Conservation (phyloP, 345 rosid species). For the Arabidopsis suecica region DNA sequence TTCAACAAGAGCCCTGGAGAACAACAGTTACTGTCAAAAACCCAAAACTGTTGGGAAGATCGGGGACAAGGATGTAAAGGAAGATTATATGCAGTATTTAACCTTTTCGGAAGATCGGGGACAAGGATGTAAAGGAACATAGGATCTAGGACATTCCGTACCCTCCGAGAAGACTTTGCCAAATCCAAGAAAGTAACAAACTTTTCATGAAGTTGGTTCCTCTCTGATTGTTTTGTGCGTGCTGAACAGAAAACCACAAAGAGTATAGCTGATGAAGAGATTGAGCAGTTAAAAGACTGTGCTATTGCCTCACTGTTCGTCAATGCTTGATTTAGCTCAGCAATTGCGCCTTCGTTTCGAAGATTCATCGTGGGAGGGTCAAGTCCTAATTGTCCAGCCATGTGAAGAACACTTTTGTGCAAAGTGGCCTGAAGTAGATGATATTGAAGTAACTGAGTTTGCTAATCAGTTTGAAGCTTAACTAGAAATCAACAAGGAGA, state of each 20-base stretch:
- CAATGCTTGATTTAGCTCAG: slow-evolving; percentile 83
- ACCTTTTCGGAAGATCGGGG: slow-evolving; percentile 98
- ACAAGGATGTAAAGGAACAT: slow-evolving; percentile 70
- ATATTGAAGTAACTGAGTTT: slow-evolving; percentile 22
- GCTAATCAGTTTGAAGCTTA: neutral
- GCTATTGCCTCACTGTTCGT: slow-evolving; percentile 94
- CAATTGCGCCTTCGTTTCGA: slow-evolving; percentile 60
- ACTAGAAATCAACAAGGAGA: neutral
- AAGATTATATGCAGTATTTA: neutral
- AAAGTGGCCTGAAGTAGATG: slow-evolving; percentile 71
- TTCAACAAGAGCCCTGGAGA: slow-evolving; percentile 85
- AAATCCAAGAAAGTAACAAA: slow-evolving; percentile 55
- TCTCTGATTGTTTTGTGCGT: slow-evolving; percentile 58
- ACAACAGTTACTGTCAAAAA: slow-evolving; percentile 21
- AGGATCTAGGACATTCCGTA: slow-evolving; percentile 53
- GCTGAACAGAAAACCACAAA: slow-evolving; percentile 76
- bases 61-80: neutral
- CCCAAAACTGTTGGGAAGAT: slow-evolving; percentile 2
- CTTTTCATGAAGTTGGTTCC: slow-evolving; percentile 65
- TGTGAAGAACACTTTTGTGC: slow-evolving; percentile 78
- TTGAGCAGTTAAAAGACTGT: slow-evolving; percentile 69
- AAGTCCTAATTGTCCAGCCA: slow-evolving; percentile 98
- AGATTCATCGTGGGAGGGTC: slow-evolving; percentile 89
- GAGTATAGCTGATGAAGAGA: slow-evolving; percentile 67
- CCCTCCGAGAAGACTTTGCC: slow-evolving; percentile 49